Evolutionary conservation across 2,329 filamentous ascomycete genomes (phyloP).

Genomic region (Cercospora berteroae): DNA sequence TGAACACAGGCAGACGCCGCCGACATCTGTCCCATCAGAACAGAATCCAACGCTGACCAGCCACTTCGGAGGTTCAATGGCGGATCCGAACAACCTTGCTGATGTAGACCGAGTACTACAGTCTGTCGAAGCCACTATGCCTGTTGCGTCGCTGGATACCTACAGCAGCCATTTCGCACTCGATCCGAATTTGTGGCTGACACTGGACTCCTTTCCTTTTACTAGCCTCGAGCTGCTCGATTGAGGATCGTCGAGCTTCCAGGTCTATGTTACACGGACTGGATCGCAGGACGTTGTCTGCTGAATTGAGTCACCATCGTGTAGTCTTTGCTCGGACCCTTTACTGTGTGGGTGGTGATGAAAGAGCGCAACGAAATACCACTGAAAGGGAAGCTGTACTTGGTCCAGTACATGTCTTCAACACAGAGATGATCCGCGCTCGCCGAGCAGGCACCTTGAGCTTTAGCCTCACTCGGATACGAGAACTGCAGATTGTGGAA

Average conservation of each 20-base stretch:
- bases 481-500: conserved; percentile 69
- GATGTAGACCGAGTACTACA: neutral
- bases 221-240: conserved; percentile 18
- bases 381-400: conserved; percentile 63
- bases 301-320: conserved; percentile 42
- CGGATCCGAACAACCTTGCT: neutral
- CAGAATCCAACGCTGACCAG: neutral
- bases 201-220: conserved; percentile 35
- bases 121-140: conserved; percentile 2
- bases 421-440: conserved; percentile 67
- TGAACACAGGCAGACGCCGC: conserved; percentile 3
- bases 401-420: conserved; percentile 67
- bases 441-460: conserved; percentile 57
- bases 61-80: neutral
- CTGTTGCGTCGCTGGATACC: conserved; percentile 10
- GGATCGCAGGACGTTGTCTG: conserved; percentile 3
- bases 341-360: conserved; percentile 63
- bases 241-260: neutral
- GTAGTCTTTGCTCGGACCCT: conserved; percentile 73
- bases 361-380: conserved; percentile 59
- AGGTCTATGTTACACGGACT: neutral
- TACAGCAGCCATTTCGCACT: conserved; percentile 28
- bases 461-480: conserved; percentile 37
- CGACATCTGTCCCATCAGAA: neutral
- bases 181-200: conserved; percentile 34